These are phyloP conservation scores for Oldenlandia corymbosa DNA, from an alignment of 257 asterid species.

Conservation along the genomic window DNA sequence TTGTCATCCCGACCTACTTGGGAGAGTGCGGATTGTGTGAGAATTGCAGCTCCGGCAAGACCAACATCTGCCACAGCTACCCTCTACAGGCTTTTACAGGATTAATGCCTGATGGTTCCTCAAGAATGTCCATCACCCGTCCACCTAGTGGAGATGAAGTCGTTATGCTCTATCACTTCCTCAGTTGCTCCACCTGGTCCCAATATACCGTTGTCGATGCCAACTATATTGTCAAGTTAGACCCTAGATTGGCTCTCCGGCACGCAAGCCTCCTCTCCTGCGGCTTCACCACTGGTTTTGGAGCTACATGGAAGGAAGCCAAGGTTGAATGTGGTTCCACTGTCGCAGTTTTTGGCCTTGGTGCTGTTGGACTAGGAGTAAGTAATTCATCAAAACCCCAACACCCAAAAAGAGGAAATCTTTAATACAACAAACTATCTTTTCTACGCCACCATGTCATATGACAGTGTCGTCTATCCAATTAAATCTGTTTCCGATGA, in stretches of 20 bases:
- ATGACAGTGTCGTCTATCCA: no score
- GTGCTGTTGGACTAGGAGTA: conserved; percentile 72
- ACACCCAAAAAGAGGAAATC: no score
- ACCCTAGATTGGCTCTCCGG: conserved; percentile 42
- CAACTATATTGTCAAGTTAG: conserved; percentile 43
- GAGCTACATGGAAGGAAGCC: conserved; percentile 23
- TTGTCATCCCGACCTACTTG: conserved; percentile 52
- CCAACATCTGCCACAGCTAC: conserved; percentile 41
- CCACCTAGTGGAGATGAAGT: neutral
- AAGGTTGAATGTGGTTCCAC: conserved; percentile 46
- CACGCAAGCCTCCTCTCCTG: conserved; percentile 61
- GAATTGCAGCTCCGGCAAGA: conserved; percentile 42
- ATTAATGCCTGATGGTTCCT: conserved; percentile 50
- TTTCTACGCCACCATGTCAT: no score
- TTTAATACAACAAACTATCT: no score
- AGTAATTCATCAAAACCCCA: neutral
- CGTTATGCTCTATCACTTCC: conserved; percentile 38
- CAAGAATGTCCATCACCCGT: conserved; percentile 54
- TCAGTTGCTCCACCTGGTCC: conserved; percentile 36
- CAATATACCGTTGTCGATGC: conserved; percentile 43
- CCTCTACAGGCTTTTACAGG: conserved; percentile 38
- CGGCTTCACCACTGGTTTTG: conserved; percentile 68
- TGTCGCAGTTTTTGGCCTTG: conserved; percentile 67
- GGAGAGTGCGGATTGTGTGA: conserved; percentile 64
- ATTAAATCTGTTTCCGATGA: neutral